phyloP scores from a whole-genome alignment of 352 stramenopile genomes.

The Globisporangium middletonii region DNA sequence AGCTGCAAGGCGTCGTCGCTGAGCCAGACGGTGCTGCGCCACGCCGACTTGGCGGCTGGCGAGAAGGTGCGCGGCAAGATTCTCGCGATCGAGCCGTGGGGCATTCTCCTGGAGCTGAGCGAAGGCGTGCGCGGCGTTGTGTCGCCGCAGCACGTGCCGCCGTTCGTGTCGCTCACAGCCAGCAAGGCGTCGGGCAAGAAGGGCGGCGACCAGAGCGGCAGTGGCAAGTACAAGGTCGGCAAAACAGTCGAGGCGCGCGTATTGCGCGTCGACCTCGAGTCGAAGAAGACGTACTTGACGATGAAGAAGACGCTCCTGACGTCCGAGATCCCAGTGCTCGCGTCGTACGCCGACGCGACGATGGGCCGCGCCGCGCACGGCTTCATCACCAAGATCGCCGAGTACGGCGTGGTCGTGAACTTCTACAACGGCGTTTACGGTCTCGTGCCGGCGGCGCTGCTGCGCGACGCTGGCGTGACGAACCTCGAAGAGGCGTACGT shows the following conservation, averaged over 20 bases:
- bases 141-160: conserved; percentile 65
- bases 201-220: conserved; percentile 27
- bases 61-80: conserved; percentile 78
- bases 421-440: conserved; percentile 97
- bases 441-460: conserved; percentile 79
- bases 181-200: conserved; percentile 27
- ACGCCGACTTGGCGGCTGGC: conserved; percentile 71
- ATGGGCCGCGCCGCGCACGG: conserved; percentile 76
- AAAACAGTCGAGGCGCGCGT: conserved; percentile 78
- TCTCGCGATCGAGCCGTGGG: conserved; percentile 74
- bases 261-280: conserved; percentile 75
- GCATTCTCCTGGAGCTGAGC: conserved; percentile 80
- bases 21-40: conserved; percentile 67
- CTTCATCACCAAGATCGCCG: conserved; percentile 93
- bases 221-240: conserved; percentile 72
- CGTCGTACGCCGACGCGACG: conserved; percentile 65
- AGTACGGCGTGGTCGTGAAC: conserved; percentile 91
- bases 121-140: conserved; percentile 81
- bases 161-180: conserved; percentile 58
- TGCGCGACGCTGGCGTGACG: conserved; percentile 78
- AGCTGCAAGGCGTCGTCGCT: conserved; percentile 78
- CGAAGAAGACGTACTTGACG: conserved; percentile 91
- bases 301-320: conserved; percentile 83
- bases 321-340: conserved; percentile 73
- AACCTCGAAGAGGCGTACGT: conserved; percentile 84